Evolutionary conservation across 495 filamentous ascomycete species (phyloP), one percentile per base, ranked within the genome.

Genomic region (Neurospora sp.): DNA sequence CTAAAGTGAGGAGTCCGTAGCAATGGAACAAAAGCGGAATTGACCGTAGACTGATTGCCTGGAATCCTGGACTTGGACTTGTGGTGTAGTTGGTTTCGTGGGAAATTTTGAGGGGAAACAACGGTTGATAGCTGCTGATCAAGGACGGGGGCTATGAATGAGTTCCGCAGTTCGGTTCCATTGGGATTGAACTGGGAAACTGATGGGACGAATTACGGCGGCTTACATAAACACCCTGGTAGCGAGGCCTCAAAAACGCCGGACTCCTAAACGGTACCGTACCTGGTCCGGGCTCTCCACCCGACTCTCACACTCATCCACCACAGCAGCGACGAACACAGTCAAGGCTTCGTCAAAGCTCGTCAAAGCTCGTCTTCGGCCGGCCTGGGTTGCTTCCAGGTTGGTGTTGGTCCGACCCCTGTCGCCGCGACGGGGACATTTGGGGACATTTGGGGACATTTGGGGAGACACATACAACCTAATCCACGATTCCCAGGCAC

Each of bases 61-160:
- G 14, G 27, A 65, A 65, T 65, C 53, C 53, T 65, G 53, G 53
- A 35, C 53, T 65, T 65, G 27, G 53, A 61, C 53, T 31, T 31
- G 53, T 35, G 53, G 31, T 65, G 53, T 16, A 35, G 53, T 16
- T 65, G 27, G 53, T 65, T 65, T 65, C 75, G 44, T 46, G 69
- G 69, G 75, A 78, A 78, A 75, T 80, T 80, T 80, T 71, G 78
- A 78, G 75, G 77, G 76, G 76, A 79, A 72, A 75, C 61, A 46
- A 74, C 72, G 77, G 72, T 70, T 75, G 74, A 76, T 76, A 78
- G 76, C 71, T 72, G 74, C 53, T 65, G 53, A 65, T 61, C 53
- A 61, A 61, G 27, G 53, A 61, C 53, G 22, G 53, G 53, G 53
- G 48, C 53, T 61, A 35, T 61, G 53, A 35, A 61, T 10, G 53